Conservation (phyloP, 106 monocot genomes). For the Allium fistulosum region DNA sequence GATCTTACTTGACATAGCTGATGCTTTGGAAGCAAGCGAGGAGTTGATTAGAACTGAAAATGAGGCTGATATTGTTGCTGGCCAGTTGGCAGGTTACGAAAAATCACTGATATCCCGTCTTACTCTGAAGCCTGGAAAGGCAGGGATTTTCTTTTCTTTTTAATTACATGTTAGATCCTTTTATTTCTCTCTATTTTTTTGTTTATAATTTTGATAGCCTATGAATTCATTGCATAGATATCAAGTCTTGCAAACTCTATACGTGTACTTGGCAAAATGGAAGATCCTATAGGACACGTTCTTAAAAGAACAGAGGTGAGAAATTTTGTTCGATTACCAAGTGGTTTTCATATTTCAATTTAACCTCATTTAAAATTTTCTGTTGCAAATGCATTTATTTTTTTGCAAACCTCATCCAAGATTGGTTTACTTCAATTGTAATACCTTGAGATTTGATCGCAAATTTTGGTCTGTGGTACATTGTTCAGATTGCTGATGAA, state of each 20-base stretch:
- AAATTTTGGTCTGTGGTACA: not conserved
- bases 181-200: not conserved
- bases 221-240: conserved; percentile 30
- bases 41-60: conserved; percentile 63
- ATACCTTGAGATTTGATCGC: not conserved
- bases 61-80: conserved; percentile 76
- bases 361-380: not conserved
- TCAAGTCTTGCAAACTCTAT: conserved; percentile 80
- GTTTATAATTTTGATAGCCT: not conserved
- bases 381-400: not conserved
- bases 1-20: conserved; percentile 79
- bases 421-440: not conserved
- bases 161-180: not conserved
- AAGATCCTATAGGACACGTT: conserved; percentile 71
- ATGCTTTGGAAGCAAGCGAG: conserved; percentile 82
- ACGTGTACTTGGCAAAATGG: conserved; percentile 74
- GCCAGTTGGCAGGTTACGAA: conserved; percentile 59
- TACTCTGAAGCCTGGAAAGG: conserved; percentile 82
- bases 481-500: conserved; percentile 66
- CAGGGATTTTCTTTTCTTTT: conserved; percentile 19
- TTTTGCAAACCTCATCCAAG: not conserved
- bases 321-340: not conserved
- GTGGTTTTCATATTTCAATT: too few relatives aligned
- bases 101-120: conserved; percentile 73
- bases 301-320: conserved; percentile 64